Evolutionary conservation across 2,329 filamentous ascomycete genomes (phyloP).

Genomic region (Sporothrix curviconia): DNA sequence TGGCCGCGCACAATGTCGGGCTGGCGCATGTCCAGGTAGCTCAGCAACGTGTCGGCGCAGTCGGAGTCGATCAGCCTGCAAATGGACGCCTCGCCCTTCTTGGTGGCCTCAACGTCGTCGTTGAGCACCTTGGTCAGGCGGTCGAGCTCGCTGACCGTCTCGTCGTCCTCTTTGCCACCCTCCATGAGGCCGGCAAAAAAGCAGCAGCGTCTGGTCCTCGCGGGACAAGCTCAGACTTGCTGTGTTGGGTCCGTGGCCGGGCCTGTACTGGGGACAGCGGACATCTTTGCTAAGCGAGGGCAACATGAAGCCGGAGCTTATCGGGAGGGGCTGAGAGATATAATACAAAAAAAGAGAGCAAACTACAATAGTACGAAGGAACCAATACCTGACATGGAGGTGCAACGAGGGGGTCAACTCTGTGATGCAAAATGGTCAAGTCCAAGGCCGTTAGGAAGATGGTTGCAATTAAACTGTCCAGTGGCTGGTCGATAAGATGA

Average conservation of each 20-base stretch:
- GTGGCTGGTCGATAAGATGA: neutral
- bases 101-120: conserved; percentile 42
- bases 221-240: conserved; percentile 22
- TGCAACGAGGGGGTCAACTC: no score
- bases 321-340: no score
- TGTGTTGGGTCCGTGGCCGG: neutral
- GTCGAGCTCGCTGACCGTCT: conserved; percentile 55
- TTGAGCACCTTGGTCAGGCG: conserved; percentile 53
- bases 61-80: conserved; percentile 63
- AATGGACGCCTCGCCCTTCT: conserved; percentile 42
- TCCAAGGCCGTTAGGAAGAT: no score
- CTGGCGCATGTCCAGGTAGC: conserved; percentile 78
- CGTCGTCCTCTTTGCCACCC: conserved; percentile 74
- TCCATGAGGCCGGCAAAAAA: conserved; percentile 87
- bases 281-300: conserved; percentile 10
- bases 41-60: conserved; percentile 77
- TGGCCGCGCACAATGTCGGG: conserved; percentile 68
- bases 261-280: neutral
- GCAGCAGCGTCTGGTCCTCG: conserved; percentile 64
- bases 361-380: no score
- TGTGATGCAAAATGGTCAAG: no score
- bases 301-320: neutral
- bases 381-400: no score
- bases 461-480: neutral
- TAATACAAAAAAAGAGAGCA: no score